A percentile compares a stretch with the other conserved stretches of the same genome.
Evolutionary conservation across 139 green algal species (phyloP).

Genomic region (Volvox reticuliferus): DNA sequence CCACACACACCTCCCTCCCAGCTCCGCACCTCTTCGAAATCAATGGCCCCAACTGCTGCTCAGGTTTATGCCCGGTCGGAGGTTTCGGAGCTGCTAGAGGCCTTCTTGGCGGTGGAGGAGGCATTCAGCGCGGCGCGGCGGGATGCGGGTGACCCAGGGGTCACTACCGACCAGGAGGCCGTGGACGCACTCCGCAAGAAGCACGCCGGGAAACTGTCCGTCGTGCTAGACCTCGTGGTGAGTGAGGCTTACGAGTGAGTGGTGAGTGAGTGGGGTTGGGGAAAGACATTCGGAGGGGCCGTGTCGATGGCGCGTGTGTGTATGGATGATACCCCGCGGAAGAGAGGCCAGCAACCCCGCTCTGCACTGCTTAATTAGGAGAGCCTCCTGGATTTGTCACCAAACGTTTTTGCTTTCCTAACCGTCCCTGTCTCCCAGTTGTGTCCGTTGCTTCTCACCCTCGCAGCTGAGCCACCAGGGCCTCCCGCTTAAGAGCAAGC

Average conservation of each 20-base stretch:
- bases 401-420: too few relatives aligned
- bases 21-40: too few relatives aligned
- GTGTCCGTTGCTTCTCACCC: not conserved
- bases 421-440: too few relatives aligned
- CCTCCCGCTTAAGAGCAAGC: constrained; percentile 75
- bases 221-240: constrained; percentile 89
- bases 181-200: constrained; percentile 87
- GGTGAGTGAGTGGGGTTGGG: not conserved
- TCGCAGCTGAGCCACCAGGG: constrained; percentile 78
- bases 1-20: too few relatives aligned
- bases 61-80: constrained; percentile 45
- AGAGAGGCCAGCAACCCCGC: too few relatives aligned
- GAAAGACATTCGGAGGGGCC: too few relatives aligned
- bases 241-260: not conserved
- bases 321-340: too few relatives aligned
- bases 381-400: too few relatives aligned
- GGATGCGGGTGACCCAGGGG: constrained; percentile 30
- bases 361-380: too few relatives aligned
- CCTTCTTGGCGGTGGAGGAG: constrained; percentile 87
- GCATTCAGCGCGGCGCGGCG: constrained; percentile 58
- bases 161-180: constrained; percentile 89
- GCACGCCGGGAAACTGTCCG: constrained; percentile 47
- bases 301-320: too few relatives aligned
- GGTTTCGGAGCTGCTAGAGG: constrained; percentile 79
- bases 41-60: too few relatives aligned